Percentiles rank a stretch among this genome's conserved stretches.
Evolutionary conservation across 2,329 filamentous ascomycete species (phyloP).

Genomic region (Drechmeria coniospora): DNA sequence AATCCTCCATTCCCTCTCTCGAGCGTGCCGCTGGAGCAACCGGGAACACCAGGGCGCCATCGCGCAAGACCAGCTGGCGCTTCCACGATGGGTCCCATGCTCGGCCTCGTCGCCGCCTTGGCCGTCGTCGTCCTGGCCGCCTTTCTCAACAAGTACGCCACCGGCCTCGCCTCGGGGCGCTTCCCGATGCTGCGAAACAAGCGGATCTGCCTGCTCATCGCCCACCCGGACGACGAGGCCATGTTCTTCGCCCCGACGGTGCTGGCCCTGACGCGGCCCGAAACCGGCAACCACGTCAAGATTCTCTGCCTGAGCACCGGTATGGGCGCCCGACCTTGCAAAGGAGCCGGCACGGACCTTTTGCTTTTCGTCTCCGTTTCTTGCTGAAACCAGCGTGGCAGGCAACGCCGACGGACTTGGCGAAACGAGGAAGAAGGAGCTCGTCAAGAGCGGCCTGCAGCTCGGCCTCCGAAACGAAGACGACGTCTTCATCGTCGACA

Average conservation of each 20-base stretch:
- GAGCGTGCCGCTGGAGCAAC: background rate
- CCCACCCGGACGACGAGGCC: conserved; percentile 95
- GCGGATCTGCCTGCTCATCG: conserved; percentile 82
- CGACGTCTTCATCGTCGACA: conserved; percentile 76
- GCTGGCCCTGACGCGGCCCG: conserved; percentile 65
- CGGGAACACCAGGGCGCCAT: background rate
- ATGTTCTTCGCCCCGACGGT: conserved; percentile 97
- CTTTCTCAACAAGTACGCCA: conserved; percentile 36
- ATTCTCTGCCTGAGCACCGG: conserved; percentile 86
- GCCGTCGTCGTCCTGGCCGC: conserved; percentile 25
- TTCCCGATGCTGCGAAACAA: conserved; percentile 63
- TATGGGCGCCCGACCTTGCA: conserved; percentile 13
- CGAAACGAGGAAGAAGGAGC: conserved; percentile 65
- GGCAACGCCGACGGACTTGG: conserved; percentile 81
- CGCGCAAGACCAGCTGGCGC: background rate
- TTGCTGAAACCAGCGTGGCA: conserved; percentile 16
- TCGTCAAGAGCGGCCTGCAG: conserved; percentile 61
- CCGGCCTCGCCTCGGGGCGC: conserved; percentile 27
- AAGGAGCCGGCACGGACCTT: no score
- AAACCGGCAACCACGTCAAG: conserved; percentile 77
- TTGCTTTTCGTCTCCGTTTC: no score
- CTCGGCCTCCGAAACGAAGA: conserved; percentile 61
- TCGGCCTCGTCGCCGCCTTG: conserved; percentile 4
- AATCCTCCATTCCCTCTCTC: no score
- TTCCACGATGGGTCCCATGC: conserved; percentile 3